Conservation (phyloP, 2,329 filamentous ascomycete genomes). For the Domatiomyces globalis region DNA sequence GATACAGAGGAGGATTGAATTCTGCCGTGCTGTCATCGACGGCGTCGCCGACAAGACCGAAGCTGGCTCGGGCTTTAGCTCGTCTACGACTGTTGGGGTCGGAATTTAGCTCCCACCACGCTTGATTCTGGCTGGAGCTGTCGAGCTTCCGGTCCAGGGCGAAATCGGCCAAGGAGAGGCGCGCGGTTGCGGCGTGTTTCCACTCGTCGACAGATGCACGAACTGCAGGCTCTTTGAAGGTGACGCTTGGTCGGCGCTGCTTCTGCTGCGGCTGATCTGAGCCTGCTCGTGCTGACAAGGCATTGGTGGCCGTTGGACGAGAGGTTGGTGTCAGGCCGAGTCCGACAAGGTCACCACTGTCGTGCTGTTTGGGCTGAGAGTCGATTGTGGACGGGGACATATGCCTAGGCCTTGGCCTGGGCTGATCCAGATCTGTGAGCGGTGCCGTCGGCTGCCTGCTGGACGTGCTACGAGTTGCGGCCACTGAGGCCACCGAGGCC, state of each 20-base stretch:
- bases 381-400: not conserved
- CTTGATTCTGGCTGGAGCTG: slow-evolving; percentile 38
- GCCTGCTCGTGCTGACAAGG: not conserved
- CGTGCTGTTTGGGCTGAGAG: not conserved
- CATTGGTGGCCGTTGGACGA: slow-evolving; percentile 3
- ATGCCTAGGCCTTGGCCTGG: not conserved
- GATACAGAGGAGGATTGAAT: slow-evolving; percentile 70
- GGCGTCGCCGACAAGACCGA: slow-evolving; percentile 1
- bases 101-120: slow-evolving; percentile 63
- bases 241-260: slow-evolving; percentile 26
- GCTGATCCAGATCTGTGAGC: not conserved
- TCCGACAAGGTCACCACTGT: not conserved
- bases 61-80: slow-evolving; percentile 28
- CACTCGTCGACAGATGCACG: slow-evolving; percentile 44
- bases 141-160: slow-evolving; percentile 38
- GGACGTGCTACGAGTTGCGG: slow-evolving; percentile 3
- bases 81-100: slow-evolving; percentile 31
- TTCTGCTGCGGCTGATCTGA: slow-evolving; percentile 12
- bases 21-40: slow-evolving; percentile 15
- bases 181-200: slow-evolving; percentile 52
- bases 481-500: not conserved
- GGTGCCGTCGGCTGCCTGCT: slow-evolving; percentile 12
- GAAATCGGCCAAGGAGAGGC: slow-evolving; percentile 44
- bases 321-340: slow-evolving; percentile 1
- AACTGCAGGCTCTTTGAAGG: slow-evolving; percentile 34